Evolutionary conservation across 176 grass and related monocot species (phyloP), one percentile per base, ranked within the genome.

Genomic region (Oryza meyeriana): DNA sequence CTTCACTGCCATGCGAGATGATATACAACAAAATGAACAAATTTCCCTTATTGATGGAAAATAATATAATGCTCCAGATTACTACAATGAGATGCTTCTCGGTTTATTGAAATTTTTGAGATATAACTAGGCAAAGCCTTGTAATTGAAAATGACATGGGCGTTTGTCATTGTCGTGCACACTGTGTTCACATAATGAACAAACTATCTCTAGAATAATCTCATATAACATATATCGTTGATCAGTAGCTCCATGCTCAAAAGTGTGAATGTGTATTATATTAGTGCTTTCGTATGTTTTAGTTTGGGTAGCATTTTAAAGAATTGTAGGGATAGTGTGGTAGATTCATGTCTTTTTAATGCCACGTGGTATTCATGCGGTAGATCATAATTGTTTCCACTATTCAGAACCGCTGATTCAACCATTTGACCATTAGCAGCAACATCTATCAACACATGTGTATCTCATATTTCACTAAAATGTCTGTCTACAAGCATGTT

Each of bases 201-300:
- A 42, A 55, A 64, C 50, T 61, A 80, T 24, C 4, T 66, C 66
- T 80, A 58, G 52, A 9, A 28, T 79, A 62, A 18, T 69, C 18
- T n/a, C 63, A 75, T 38, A 29, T 74, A 39, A 79, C 27, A 25
- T 32, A 75, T 69, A 38, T 61, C 69, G 9, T 77, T 74, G 29
- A 52, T 61, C 70, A 11, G 40, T 30, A 75, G 67, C 27, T 81
- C 30, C 87, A 89, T 85, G 71, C 76, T 70, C 76, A 55, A 72
- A 69, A 66, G 71, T 72, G 38, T 76, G 24, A 50, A 17, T 48
- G 0, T 40, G 0, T 76, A 5, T 45, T 32, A 62, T 16, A 24
- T 82, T 25, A 10, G 42, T 33, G 18, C 61, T 62, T 44, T 35
- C 72, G 57, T 22, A 62, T 35, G 36, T 40, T 72, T 71, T 71